Evolutionary conservation across 305 asterid species (phyloP), one percentile per base, ranked within the genome.

Genomic region (Plantago rigida): DNA sequence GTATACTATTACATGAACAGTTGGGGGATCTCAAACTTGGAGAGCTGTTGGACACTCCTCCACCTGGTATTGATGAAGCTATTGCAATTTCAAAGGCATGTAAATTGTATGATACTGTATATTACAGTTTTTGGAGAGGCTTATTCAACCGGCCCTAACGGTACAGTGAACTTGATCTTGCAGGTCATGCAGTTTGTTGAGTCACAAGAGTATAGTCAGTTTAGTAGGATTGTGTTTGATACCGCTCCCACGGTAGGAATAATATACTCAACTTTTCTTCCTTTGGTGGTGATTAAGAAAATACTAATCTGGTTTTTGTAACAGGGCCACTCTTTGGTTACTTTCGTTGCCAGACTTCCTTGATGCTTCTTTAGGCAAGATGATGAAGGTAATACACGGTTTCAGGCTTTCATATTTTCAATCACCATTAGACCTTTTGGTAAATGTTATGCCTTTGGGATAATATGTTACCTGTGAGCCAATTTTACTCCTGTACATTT

Each of bases 21-120:
- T 39, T 85, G 78, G 92, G 84, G 68, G 92, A 81, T 34, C 74
- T 83, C 67, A 83, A 87, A 63, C 82, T 87, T 58, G 95, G 80
- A 68, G 95, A 88, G 76, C 80, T 86, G 80, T 68, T 84, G 82
- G 94, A 88, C 74, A 73, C 81, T 52, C 83, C 87, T 71, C 93
- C 93, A 64, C 93, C 90, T 50, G 96, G 95, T 67, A 62, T 89
- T 46, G 96, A 86, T 61, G 91, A 89, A 72, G 91, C 83, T 68
- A 74, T 89, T 70, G 95, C 96, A 46, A 89, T 89, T 76, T 76
- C 91, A 36, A 82, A 82, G 94, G 94, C 72, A 70, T 17, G 76
- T 53, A 36, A 17, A 66, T 57, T 15, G 28, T 54, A 54, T 39
- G 0, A 45, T 9, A n/a, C n/a, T n/a, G n/a, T n/a, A n/a, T n/a